phyloP scores from a whole-genome alignment of 352 stramenopile genomes.

The Globisporangium radiosum region DNA sequence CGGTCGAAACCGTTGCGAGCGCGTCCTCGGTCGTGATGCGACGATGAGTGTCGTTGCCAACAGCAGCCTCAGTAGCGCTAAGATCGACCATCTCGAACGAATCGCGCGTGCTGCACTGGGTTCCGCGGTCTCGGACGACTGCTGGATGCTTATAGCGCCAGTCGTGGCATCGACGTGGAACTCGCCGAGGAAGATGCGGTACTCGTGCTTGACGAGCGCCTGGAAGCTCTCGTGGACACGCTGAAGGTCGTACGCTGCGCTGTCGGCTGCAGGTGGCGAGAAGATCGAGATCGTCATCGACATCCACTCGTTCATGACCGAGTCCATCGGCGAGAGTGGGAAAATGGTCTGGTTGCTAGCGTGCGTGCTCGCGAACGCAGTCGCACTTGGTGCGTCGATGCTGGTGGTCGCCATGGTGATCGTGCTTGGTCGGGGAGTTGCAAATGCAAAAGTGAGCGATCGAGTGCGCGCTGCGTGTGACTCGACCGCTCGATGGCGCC shows the following conservation, averaged over 20 bases:
- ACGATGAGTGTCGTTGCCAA: not conserved
- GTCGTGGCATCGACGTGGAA: slow-evolving; percentile 20
- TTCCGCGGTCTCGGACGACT: slow-evolving; percentile 6
- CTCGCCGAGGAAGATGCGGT: slow-evolving; percentile 33
- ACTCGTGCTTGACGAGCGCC: slow-evolving; percentile 34
- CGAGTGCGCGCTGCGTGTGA: too few species aligned
- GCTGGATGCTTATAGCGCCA: slow-evolving; percentile 27
- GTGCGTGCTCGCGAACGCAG: too few species aligned
- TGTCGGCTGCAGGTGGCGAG: slow-evolving; percentile 11
- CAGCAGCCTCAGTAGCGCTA: too few species aligned
- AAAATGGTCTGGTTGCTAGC: too few species aligned
- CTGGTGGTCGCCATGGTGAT: too few species aligned
- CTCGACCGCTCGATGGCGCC: too few species aligned
- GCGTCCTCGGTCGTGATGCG: slow-evolving; percentile 28
- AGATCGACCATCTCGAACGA: slow-evolving; percentile 22
- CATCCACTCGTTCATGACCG: too few species aligned
- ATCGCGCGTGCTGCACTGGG: slow-evolving; percentile 19
- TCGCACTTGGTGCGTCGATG: too few species aligned
- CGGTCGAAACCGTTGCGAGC: slow-evolving; percentile 20
- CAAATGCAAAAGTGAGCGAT: too few species aligned
- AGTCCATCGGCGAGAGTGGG: too few species aligned
- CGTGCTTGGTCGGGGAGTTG: too few species aligned
- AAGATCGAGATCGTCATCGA: slow-evolving; percentile 50
- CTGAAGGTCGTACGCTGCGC: slow-evolving; percentile 27
- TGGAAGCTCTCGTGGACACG: slow-evolving; percentile 30